These are phyloP conservation scores for Polytrichum commune DNA, from an alignment of 225 moss, liverwort and hornwort species.

Conservation along the genomic window DNA sequence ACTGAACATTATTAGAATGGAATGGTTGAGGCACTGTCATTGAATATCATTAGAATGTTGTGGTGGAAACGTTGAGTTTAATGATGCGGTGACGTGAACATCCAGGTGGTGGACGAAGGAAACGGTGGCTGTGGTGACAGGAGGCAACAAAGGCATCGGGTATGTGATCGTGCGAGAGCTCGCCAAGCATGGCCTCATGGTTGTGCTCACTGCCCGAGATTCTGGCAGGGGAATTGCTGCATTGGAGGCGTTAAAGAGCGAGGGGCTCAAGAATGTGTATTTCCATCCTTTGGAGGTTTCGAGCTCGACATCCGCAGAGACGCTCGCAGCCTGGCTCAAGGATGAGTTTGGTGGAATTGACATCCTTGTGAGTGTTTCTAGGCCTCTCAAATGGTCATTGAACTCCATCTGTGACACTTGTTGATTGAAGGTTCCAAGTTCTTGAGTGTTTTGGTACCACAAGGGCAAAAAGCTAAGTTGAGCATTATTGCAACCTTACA, in stretches of 20 bases:
- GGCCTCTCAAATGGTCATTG: too few relatives aligned
- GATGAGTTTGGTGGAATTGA: slow-evolving; percentile 8
- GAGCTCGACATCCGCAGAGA: not conserved
- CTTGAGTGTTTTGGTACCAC: too few relatives aligned
- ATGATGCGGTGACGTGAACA: not conserved
- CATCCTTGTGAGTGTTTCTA: slow-evolving; percentile 3
- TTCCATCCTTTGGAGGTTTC: slow-evolving; percentile 10
- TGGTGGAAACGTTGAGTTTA: not conserved
- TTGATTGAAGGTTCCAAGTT: too few relatives aligned
- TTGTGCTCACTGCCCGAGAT: slow-evolving; percentile 2
- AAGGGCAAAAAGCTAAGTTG: too few relatives aligned
- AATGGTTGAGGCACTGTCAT: too few relatives aligned
- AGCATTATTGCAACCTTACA: too few relatives aligned
- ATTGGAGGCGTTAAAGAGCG: not conserved
- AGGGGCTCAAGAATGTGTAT: not conserved
- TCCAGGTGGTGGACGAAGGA: slow-evolving; percentile 1
- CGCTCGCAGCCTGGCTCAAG: not conserved
- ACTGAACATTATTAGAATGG: too few relatives aligned
- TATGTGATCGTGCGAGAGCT: slow-evolving; percentile 3
- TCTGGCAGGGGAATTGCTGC: not conserved
- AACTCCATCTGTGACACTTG: too few relatives aligned
- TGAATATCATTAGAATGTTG: too few relatives aligned
- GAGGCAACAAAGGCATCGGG: slow-evolving; percentile 9
- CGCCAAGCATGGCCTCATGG: slow-evolving; percentile 4
- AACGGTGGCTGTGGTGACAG: slow-evolving; percentile 1